phyloP scores from a whole-genome alignment of 2,329 filamentous ascomycete species.

The Aspergillus puulaauensis region DNA sequence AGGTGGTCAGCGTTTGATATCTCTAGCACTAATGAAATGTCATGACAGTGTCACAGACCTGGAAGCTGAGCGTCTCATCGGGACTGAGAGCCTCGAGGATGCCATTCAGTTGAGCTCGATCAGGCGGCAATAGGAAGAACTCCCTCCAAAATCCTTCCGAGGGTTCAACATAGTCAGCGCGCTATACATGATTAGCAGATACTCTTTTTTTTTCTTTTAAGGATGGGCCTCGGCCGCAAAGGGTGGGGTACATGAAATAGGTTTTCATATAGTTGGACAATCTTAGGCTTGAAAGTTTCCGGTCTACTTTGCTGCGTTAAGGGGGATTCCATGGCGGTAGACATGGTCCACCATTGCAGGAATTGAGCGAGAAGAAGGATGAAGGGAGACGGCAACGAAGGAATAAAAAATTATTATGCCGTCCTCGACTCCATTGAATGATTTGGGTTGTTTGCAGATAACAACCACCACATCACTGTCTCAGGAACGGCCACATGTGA shows the following conservation, averaged over 20 bases:
- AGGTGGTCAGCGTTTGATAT: conserved; percentile 18
- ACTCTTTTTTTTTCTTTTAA: background rate
- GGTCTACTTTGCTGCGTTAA: conserved; percentile 89
- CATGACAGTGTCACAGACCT: conserved; percentile 47
- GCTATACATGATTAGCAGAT: conserved; percentile 43
- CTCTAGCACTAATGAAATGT: background rate
- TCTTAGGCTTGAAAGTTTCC: conserved; percentile 89
- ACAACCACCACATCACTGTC: conserved; percentile 12
- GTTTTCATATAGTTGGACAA: conserved; percentile 82
- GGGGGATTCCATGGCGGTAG: conserved; percentile 76
- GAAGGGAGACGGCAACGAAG: background rate
- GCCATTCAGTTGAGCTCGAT: conserved; percentile 65
- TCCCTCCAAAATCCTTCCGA: conserved; percentile 94
- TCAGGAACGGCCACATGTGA: conserved; percentile 12
- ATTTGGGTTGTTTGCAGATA: conserved; percentile 7
- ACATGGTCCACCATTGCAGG: conserved; percentile 20
- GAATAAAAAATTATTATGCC: background rate
- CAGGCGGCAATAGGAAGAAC: conserved; percentile 87
- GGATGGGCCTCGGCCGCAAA: background rate
- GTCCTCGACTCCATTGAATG: background rate
- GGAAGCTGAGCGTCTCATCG: conserved; percentile 72
- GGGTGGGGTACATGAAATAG: conserved; percentile 62
- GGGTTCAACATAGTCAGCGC: conserved; percentile 66
- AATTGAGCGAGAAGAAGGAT: background rate
- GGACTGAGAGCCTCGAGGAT: conserved; percentile 70